phyloP scores from a whole-genome alignment of 768 basidiomycete species.

The Hemileccinum impolitum region DNA sequence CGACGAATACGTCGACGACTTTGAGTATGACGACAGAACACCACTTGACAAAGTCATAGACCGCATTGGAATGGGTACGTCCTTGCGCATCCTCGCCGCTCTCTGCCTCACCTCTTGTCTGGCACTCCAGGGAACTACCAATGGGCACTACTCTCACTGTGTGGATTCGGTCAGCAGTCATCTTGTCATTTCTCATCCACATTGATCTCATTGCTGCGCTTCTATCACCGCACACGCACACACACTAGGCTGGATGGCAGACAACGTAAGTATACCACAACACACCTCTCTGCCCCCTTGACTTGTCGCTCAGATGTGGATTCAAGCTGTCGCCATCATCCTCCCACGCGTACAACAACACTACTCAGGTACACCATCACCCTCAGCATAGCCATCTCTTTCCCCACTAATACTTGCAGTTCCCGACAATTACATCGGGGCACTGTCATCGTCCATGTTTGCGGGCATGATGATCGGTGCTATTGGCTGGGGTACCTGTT shows the following conservation, averaged over 20 bases:
- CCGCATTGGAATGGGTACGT: conserved; percentile 81
- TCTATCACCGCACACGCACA: not conserved
- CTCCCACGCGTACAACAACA: conserved; percentile 96
- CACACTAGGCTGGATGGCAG: conserved; percentile 81
- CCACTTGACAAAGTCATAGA: conserved; percentile 85
- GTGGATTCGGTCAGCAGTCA: conserved; percentile 74
- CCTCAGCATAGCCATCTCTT: conserved; percentile 4
- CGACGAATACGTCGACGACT: conserved; percentile 21
- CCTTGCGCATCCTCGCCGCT: not conserved
- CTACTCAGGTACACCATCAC: conserved; percentile 56
- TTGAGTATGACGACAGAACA: conserved; percentile 43
- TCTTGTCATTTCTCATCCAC: too few species aligned
- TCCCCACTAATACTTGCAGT: conserved; percentile 41
- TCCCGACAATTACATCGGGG: conserved; percentile 72
- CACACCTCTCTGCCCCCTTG: conserved; percentile 17
- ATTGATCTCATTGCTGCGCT: not conserved
- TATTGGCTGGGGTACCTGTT: conserved; percentile 89
- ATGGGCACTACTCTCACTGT: conserved; percentile 76
- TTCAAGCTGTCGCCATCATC: conserved; percentile 87
- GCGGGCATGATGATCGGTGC: conserved; percentile 98
- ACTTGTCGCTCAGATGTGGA: conserved; percentile 73
- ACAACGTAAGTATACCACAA: conserved; percentile 58
- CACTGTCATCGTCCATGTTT: conserved; percentile 85
- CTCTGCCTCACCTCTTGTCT: not conserved
- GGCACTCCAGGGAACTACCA: conserved; percentile 61